Percentiles rank a stretch among this genome's conserved stretches.
phyloP scores from a whole-genome alignment of 1,284 basidiomycete genomes.

The Ustilago xerochloae region DNA sequence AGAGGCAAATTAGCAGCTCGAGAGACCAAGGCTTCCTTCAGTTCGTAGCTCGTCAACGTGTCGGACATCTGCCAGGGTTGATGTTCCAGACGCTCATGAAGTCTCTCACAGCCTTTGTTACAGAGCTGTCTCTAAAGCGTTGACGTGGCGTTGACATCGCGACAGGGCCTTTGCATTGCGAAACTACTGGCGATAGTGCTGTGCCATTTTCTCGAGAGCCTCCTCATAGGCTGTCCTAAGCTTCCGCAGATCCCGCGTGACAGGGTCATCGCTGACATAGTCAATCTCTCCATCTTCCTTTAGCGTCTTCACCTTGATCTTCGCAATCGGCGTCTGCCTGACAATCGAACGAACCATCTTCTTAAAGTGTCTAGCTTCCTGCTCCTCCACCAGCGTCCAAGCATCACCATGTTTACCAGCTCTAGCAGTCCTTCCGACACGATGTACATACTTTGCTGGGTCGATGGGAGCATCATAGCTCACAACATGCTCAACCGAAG shows the following conservation, averaged over 20 bases:
- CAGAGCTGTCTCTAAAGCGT: background rate
- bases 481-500: constrained; percentile 88
- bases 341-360: constrained; percentile 37
- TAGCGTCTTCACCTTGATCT: constrained; percentile 39
- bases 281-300: constrained; percentile 21
- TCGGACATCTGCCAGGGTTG: no score
- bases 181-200: constrained; percentile 44
- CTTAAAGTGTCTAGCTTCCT: constrained; percentile 73
- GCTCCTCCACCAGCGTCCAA: constrained; percentile 94
- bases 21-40: no score
- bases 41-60: no score
- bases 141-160: constrained; percentile 1
- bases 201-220: constrained; percentile 49
- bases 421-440: constrained; percentile 92
- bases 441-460: constrained; percentile 96
- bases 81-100: background rate
- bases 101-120: background rate
- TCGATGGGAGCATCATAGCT: constrained; percentile 96
- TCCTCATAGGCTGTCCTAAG: constrained; percentile 41
- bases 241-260: constrained; percentile 25
- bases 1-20: no score
- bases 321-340: constrained; percentile 38
- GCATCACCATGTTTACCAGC: constrained; percentile 87
- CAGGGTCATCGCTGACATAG: constrained; percentile 34
- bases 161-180: constrained; percentile 2